Base-by-base conservation (phyloP, 345 rosid species). In the Orychophragmus violaceus region DNA sequence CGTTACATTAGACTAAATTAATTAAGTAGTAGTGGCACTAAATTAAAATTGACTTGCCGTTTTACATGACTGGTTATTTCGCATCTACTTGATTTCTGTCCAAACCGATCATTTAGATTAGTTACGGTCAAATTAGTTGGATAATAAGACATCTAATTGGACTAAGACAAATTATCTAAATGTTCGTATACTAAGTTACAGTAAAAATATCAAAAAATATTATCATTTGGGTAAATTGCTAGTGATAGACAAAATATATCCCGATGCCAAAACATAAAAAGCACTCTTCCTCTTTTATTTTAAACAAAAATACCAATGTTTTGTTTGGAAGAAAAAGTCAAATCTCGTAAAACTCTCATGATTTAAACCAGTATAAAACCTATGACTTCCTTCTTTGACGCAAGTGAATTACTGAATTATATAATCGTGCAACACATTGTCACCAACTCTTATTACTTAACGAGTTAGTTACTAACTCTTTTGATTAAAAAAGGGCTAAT, bases 51-150 rank as follows among this genome's bases (percentile, higher is more conserved):
- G 25, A 62, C 27, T 5, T 3, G 58, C 69, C 69, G 69, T 62
- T 23, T 32, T 11, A 23, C 17, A 54, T 24, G 75, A 62, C 75
- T 42, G 46, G 23, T 25, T 42, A 12, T 16, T 53, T 25, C 33
- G 39, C 28, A 36, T 19, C 30, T 13, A 71, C 37, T 56, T 71
- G 63, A 39, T 45, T 45, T 54, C 10, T 9, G 21, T 44, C 55
- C 37, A 44, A 62, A 14, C 30, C 23, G 23, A 14, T 44, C 23
- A 45, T 28, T 60, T 16, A 11, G 52, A 46, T 46, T 8, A 4
- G 1, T 21, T 22, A 24, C 8, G 42, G 64, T 71, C 75, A 71
- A 62, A 53, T 23, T 16, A 62, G 75, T 44, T 45, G 23, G 13
- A 71, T n/a, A 11, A 9, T 19, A 61, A 8, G 62, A 41, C 35